phyloP scores from a whole-genome alignment of 2,329 filamentous ascomycete species.

The Aureobasidium sp. region DNA sequence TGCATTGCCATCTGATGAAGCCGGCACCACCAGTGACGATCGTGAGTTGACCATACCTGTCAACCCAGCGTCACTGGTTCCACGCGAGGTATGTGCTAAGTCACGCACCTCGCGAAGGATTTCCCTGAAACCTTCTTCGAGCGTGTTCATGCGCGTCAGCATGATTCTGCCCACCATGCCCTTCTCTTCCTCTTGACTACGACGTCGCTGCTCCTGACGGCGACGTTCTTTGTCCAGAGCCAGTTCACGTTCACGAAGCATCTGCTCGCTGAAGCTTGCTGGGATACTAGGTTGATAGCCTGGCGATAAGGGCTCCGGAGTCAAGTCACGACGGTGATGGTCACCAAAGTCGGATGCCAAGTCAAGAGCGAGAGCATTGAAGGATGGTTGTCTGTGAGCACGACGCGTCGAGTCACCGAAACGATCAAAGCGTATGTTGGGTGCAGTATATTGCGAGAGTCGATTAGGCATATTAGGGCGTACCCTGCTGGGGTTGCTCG shows the following conservation, averaged over 20 bases:
- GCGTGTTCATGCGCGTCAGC: conserved; percentile 81
- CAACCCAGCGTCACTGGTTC: conserved; percentile 23
- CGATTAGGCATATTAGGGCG: conserved; percentile 50
- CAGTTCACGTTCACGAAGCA: conserved; percentile 49
- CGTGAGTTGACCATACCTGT: conserved; percentile 9
- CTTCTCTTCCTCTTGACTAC: conserved; percentile 48
- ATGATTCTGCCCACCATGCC: conserved; percentile 73
- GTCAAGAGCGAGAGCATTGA: conserved; percentile 56
- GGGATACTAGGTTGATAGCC: conserved; percentile 29
- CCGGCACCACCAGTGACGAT: background rate
- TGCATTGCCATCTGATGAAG: background rate
- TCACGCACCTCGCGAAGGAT: conserved; percentile 36
- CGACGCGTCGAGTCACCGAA: conserved; percentile 15
- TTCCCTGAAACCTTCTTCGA: conserved; percentile 85
- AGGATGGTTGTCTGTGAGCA: conserved; percentile 47
- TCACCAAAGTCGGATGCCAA: conserved; percentile 66
- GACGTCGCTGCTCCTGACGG: conserved; percentile 31
- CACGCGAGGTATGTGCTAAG: conserved; percentile 21
- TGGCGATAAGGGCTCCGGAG: conserved; percentile 44
- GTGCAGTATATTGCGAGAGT: conserved; percentile 49
- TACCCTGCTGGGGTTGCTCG: conserved; percentile 34
- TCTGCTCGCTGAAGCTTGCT: conserved; percentile 35
- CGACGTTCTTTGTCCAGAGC: conserved; percentile 31
- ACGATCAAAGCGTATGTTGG: conserved; percentile 44
- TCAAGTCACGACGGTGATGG: conserved; percentile 33